These are phyloP conservation scores for Coffea humblotiana DNA, from an alignment of 305 asterid genomes.

Conservation along the genomic window DNA sequence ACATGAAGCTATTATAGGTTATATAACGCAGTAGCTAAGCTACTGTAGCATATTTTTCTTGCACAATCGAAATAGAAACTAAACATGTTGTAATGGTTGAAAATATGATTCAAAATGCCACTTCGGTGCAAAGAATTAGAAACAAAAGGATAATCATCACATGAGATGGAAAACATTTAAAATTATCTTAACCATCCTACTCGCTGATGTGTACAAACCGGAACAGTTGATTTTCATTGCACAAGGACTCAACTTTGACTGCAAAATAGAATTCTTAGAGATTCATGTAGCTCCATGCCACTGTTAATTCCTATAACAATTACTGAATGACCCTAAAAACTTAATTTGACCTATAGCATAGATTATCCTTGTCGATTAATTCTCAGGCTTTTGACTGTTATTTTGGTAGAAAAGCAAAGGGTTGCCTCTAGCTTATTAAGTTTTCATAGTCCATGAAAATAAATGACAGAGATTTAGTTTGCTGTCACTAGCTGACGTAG, in stretches of 20 bases:
- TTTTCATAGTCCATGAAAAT: background rate
- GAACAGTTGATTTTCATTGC: background rate
- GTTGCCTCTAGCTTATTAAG: background rate
- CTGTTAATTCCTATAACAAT: too few relatives aligned
- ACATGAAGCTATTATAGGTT: too few relatives aligned
- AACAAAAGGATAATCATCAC: background rate
- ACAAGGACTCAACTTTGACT: too few relatives aligned
- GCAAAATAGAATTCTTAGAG: background rate
- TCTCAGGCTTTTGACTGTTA: background rate
- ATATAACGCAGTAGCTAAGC: too few relatives aligned
- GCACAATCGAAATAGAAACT: background rate
- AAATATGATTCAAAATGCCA: too few relatives aligned
- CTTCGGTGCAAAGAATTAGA: background rate
- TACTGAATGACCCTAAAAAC: background rate
- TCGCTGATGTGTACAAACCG: background rate
- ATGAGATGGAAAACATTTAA: background rate
- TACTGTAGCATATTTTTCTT: too few relatives aligned
- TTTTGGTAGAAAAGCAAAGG: background rate
- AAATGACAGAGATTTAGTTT: background rate
- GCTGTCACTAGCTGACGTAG: background rate
- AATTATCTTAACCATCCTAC: background rate
- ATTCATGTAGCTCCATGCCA: background rate
- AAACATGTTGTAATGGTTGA: background rate
- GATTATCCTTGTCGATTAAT: background rate
- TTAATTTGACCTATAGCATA: background rate